Evolutionary conservation across 805 yeast species (phyloP).

Genomic region (Maudiozyma bulderi): DNA sequence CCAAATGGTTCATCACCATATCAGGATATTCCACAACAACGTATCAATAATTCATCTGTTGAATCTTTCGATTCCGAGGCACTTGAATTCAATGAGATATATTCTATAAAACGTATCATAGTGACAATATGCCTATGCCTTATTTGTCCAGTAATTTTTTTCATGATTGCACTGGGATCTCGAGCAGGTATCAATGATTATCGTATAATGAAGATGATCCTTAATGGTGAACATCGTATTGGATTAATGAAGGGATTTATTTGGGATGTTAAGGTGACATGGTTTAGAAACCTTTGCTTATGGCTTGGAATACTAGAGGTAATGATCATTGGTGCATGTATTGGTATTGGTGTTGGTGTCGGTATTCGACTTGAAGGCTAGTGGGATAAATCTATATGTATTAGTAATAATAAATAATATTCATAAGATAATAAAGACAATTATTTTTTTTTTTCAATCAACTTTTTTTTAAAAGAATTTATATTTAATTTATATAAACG

Average conservation of each 20-base stretch:
- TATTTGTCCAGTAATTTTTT: constrained; percentile 23
- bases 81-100: constrained; percentile 14
- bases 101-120: constrained; percentile 16
- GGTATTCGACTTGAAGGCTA: constrained; percentile 21
- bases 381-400: not conserved
- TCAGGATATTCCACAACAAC: constrained; percentile 6
- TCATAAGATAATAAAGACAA: not conserved
- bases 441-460: not conserved
- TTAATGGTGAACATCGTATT: constrained; percentile 17
- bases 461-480: too few species aligned
- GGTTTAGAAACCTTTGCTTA: constrained; percentile 26
- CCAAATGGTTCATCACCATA: not conserved
- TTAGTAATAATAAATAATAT: too few species aligned
- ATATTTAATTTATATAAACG: too few species aligned
- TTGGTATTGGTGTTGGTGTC: constrained; percentile 40
- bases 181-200: constrained; percentile 16
- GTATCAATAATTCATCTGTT: constrained; percentile 15
- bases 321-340: constrained; percentile 30
- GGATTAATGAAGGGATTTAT: constrained; percentile 23
- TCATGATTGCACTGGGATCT: constrained; percentile 21
- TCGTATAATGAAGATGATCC: constrained; percentile 19
- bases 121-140: constrained; percentile 13
- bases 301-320: constrained; percentile 24
- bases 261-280: constrained; percentile 23
- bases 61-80: constrained; percentile 17